Conservation (phyloP, 208 protist species). For the Trypanosoma melophagium region DNA sequence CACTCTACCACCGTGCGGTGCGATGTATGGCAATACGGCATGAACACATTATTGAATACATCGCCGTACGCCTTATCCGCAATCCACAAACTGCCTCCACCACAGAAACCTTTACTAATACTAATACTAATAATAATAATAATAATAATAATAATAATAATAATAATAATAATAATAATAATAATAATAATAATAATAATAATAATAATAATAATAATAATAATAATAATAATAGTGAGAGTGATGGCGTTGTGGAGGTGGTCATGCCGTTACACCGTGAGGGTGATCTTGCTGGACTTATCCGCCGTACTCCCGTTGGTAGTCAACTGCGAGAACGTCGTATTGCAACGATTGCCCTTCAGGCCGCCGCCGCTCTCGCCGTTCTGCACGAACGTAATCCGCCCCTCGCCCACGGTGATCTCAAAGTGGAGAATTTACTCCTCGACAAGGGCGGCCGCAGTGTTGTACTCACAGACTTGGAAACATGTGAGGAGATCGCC, state of each 20-base stretch:
- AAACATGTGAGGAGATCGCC: constrained; percentile 58
- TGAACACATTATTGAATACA: constrained; percentile 71
- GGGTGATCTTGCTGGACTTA: constrained; percentile 53
- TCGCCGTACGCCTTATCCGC: constrained; percentile 63
- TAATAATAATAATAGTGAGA: no score
- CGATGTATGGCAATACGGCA: constrained; percentile 72
- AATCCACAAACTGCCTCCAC: constrained; percentile 43
- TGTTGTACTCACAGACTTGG: constrained; percentile 79
- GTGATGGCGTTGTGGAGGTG: no score
- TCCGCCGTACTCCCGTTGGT: constrained; percentile 41
- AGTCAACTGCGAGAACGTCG: constrained; percentile 51
- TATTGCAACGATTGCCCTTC: constrained; percentile 59
- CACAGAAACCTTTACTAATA: no score
- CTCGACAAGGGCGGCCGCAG: constrained; percentile 50
- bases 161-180: no score
- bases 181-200: no score
- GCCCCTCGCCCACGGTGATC: constrained; percentile 78
- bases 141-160: no score
- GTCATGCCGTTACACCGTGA: constrained; percentile 80
- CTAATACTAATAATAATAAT: no score
- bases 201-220: no score
- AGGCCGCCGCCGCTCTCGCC: constrained; percentile 49
- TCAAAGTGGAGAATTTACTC: constrained; percentile 81
- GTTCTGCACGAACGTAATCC: constrained; percentile 80
- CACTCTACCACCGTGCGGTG: constrained; percentile 65